A percentile compares a stretch with the other conserved stretches of the same genome.
These are phyloP conservation scores for Cordyceps cateniannulata DNA, from an alignment of 2,329 filamentous ascomycete species.

Conservation along the genomic window DNA sequence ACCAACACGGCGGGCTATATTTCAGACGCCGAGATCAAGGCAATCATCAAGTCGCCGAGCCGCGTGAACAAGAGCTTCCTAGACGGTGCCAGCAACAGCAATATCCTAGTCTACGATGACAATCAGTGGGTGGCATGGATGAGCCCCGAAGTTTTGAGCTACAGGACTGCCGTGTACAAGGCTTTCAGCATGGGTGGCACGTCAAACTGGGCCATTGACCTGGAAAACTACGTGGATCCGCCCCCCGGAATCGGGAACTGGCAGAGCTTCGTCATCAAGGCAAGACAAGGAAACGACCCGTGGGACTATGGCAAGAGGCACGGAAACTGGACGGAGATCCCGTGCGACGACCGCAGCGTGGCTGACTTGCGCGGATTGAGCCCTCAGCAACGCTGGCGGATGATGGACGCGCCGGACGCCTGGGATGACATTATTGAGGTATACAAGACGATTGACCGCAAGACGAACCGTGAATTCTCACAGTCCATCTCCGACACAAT, in stretches of 20 bases:
- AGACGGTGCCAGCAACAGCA: conserved; percentile 15
- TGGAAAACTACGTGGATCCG: background rate
- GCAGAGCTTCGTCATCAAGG: background rate
- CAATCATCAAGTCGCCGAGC: background rate
- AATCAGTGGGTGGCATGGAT: conserved; percentile 17
- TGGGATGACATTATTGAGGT: background rate
- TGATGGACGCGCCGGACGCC: background rate
- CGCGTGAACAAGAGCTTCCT: conserved; percentile 12
- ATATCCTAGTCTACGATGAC: conserved; percentile 19
- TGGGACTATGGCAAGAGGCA: background rate
- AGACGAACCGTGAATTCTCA: background rate
- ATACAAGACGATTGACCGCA: background rate
- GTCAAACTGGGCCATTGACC: conserved; percentile 4
- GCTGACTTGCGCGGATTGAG: background rate
- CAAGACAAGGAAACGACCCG: background rate
- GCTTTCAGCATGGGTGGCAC: conserved; percentile 3
- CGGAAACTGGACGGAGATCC: conserved; percentile 1
- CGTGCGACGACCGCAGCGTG: background rate
- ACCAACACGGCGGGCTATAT: conserved; percentile 1
- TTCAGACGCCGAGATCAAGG: background rate
- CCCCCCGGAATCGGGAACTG: background rate
- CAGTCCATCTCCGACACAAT: background rate
- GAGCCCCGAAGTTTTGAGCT: conserved; percentile 4
- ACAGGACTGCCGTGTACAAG: background rate
- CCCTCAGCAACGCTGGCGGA: background rate